Percentiles rank a stretch among this genome's conserved stretches.
These are phyloP conservation scores for Cordyceps militaris DNA, from an alignment of 2,329 filamentous ascomycete genomes.

Conservation along the genomic window DNA sequence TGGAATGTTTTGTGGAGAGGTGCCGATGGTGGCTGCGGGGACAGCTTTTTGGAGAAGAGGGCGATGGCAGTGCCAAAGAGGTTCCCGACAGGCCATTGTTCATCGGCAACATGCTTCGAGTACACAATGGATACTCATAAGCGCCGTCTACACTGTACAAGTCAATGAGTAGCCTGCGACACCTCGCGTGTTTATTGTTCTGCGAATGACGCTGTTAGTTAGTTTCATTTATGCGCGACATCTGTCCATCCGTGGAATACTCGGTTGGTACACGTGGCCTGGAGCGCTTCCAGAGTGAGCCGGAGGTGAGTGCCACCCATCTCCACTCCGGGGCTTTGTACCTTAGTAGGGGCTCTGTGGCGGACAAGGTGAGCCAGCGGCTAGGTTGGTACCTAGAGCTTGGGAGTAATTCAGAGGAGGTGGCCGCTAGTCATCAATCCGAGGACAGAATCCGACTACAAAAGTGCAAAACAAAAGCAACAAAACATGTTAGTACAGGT, in stretches of 20 bases:
- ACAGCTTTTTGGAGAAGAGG: neutral
- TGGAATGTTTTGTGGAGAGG: neutral
- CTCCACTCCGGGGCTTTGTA: neutral
- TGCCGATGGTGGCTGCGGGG: conserved; percentile 2
- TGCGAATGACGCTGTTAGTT: neutral
- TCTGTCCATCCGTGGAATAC: neutral
- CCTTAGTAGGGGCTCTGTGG: neutral
- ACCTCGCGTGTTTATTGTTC: too few species aligned
- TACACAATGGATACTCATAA: neutral
- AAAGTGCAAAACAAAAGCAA: neutral
- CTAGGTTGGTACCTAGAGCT: too few species aligned
- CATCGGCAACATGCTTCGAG: neutral
- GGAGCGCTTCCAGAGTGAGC: neutral
- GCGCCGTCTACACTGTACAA: neutral
- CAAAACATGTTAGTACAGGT: neutral
- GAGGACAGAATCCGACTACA: neutral
- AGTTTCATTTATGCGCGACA: neutral
- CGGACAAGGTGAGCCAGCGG: neutral
- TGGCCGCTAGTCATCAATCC: neutral
- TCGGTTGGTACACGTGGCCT: conserved; percentile 2
- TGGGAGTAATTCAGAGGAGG: neutral
- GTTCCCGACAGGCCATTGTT: neutral
- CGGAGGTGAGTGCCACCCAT: neutral
- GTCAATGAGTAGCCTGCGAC: neutral
- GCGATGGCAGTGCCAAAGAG: neutral